Conservation (phyloP, 768 basidiomycete species). For the Neoboletus brunneissimus region DNA sequence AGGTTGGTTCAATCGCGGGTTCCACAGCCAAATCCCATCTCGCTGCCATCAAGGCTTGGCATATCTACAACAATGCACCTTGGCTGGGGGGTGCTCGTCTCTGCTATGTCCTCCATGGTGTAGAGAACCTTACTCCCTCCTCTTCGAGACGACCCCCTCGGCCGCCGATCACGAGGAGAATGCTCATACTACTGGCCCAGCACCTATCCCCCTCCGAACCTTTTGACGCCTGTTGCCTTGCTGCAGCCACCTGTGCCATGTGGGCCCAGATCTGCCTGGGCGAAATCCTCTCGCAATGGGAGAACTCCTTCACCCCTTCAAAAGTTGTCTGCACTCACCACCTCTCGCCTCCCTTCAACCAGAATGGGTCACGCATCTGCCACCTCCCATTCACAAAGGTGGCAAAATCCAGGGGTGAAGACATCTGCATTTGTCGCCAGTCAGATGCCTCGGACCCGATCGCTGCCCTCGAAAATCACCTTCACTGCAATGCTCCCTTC, state of each 20-base stretch:
- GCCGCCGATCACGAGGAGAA: no score
- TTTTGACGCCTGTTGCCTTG: not conserved
- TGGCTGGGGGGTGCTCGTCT: no score
- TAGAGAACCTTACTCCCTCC: no score
- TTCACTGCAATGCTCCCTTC: not conserved
- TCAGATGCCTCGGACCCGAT: constrained; percentile 19
- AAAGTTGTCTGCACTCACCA: not conserved
- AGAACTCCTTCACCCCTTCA: not conserved
- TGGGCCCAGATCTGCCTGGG: constrained; percentile 1
- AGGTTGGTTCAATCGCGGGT: no score
- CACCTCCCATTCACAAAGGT: constrained; percentile 20
- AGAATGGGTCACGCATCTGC: not conserved
- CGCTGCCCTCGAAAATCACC: constrained; percentile 10
- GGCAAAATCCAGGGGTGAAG: constrained; percentile 24
- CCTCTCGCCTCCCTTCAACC: not conserved
- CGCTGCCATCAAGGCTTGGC: no score
- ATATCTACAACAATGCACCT: no score
- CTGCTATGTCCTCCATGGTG: no score
- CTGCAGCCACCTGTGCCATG: not conserved
- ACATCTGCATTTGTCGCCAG: constrained; percentile 34
- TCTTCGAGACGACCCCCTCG: no score
- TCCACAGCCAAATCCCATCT: no score
- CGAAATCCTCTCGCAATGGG: not conserved
- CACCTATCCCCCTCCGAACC: not conserved
- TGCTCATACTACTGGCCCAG: no score